Evolutionary conservation across 2,329 filamentous ascomycete genomes (phyloP).

Genomic region (Pseudodiploospora longispora): DNA sequence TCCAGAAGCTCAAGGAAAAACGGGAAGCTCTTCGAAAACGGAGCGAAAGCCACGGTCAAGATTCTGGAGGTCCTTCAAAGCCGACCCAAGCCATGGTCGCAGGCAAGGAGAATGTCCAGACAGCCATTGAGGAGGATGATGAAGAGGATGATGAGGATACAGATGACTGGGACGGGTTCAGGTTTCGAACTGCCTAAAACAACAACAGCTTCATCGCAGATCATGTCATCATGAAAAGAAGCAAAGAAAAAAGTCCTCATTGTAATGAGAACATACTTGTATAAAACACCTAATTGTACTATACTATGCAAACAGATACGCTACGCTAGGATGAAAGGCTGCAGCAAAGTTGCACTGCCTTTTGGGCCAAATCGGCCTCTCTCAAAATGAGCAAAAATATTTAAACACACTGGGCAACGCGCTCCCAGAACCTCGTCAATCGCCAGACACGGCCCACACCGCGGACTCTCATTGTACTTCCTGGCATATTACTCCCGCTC

Average conservation of each 20-base stretch:
- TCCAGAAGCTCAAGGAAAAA: conserved; percentile 60
- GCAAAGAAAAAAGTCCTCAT: not conserved
- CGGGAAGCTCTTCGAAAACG: conserved; percentile 51
- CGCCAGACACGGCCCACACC: conserved; percentile 52
- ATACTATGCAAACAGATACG: not conserved
- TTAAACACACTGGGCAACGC: conserved; percentile 23
- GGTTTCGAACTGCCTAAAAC: conserved; percentile 28
- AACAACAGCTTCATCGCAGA: too few relatives aligned
- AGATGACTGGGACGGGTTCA: conserved; percentile 54
- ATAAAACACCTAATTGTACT: not conserved
- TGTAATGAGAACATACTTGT: not conserved
- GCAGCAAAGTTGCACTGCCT: too few relatives aligned
- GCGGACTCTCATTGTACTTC: conserved; percentile 38
- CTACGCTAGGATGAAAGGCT: too few relatives aligned
- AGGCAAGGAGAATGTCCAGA: conserved; percentile 22
- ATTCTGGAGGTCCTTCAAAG: conserved; percentile 13
- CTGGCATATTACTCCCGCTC: conserved; percentile 40
- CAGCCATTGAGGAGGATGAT: conserved; percentile 29
- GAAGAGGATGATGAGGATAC: conserved; percentile 42
- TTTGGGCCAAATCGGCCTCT: too few relatives aligned
- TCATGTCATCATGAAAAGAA: not conserved
- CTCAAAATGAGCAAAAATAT: too few relatives aligned
- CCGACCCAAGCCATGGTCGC: conserved; percentile 7
- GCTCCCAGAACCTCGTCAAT: conserved; percentile 59
- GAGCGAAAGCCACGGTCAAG: conserved; percentile 20